Percentiles rank a stretch among this genome's conserved stretches.
phyloP scores from a whole-genome alignment of 1,284 basidiomycete genomes.

The Ceratobasidium sp. region DNA sequence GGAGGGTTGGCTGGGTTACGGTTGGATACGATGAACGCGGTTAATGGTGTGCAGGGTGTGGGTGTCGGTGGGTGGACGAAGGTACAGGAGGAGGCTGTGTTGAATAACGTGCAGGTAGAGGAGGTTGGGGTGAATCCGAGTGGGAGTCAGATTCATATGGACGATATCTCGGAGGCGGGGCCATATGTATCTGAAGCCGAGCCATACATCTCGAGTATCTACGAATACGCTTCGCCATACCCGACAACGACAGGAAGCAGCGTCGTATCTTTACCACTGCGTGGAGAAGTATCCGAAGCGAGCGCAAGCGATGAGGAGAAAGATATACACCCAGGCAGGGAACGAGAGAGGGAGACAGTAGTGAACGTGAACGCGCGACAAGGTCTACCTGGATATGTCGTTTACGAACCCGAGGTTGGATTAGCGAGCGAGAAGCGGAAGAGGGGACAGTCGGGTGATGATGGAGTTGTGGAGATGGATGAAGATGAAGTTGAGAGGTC shows the following conservation, averaged over 20 bases:
- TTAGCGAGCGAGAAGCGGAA: constrained; percentile 7
- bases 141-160: not conserved
- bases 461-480: not conserved
- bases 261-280: constrained; percentile 36
- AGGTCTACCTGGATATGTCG: constrained; percentile 40
- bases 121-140: not conserved
- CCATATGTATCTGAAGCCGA: constrained; percentile 18
- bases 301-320: constrained; percentile 28
- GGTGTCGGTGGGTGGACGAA: too few species aligned
- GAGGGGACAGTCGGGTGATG: too few species aligned
- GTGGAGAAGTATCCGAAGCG: constrained; percentile 30
- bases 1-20: constrained; percentile 69
- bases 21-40: constrained; percentile 52
- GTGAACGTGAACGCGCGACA: constrained; percentile 50
- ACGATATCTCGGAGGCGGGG: too few species aligned
- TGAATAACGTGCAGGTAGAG: too few species aligned
- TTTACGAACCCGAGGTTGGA: constrained; percentile 59
- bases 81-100: too few species aligned
- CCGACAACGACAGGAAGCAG: constrained; percentile 20
- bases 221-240: constrained; percentile 33
- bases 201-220: constrained; percentile 39
- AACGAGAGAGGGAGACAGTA: constrained; percentile 31
- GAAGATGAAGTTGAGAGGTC: constrained; percentile 5
- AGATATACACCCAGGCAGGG: constrained; percentile 19
- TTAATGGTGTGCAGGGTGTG: not conserved